Conservation (phyloP, 1,284 basidiomycete genomes). For the Peniophora sp. region DNA sequence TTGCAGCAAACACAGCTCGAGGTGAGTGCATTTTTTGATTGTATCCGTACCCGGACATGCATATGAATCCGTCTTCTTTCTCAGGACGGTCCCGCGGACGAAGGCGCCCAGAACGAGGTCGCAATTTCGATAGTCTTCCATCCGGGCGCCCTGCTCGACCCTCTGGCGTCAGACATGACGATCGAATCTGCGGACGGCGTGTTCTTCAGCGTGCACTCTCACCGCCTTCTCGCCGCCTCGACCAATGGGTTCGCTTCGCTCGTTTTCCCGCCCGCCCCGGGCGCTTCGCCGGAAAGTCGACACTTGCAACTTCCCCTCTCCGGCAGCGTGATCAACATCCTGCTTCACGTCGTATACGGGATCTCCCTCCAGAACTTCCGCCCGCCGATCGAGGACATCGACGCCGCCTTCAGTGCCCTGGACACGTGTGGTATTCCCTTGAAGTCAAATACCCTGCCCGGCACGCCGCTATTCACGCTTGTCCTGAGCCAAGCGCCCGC, state of each 20-base stretch:
- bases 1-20: too few species aligned
- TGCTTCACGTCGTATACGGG: constrained; percentile 54
- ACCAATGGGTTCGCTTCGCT: constrained; percentile 45
- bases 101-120: neutral
- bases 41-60: too few species aligned
- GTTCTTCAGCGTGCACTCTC: constrained; percentile 47
- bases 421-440: constrained; percentile 45
- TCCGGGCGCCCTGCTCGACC: constrained; percentile 13
- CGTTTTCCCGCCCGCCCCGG: constrained; percentile 31
- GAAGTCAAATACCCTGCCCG: neutral
- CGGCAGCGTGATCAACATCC: constrained; percentile 48
- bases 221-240: constrained; percentile 41
- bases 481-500: constrained; percentile 9
- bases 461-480: neutral
- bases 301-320: constrained; percentile 39
- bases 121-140: constrained; percentile 23
- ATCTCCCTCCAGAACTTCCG: constrained; percentile 55
- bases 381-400: constrained; percentile 42
- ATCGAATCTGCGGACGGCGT: constrained; percentile 9
- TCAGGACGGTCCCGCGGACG: too few species aligned
- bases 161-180: constrained; percentile 8
- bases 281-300: neutral
- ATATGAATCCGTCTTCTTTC: too few species aligned
- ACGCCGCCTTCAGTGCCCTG: constrained; percentile 38
- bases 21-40: too few species aligned